Evolutionary conservation across 2,329 filamentous ascomycete genomes (phyloP).

Genomic region (Aspergillus ochraceus): DNA sequence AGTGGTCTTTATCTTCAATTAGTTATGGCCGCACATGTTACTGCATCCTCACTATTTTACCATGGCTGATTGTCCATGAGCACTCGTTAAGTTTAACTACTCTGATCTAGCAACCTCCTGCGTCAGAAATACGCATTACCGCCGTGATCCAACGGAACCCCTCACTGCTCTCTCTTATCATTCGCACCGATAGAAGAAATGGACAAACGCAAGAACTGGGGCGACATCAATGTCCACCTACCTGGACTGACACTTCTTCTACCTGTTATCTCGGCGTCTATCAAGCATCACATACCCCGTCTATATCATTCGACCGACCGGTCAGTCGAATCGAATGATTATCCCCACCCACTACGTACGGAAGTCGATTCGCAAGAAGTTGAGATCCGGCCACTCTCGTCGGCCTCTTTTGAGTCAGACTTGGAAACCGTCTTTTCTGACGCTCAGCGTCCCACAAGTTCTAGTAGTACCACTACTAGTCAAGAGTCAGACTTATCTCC

Average conservation of each 20-base stretch:
- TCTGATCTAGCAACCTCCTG: background rate
- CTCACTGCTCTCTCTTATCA: background rate
- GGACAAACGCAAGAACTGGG: background rate
- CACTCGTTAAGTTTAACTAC: background rate
- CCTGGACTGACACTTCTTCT: constrained; percentile 16
- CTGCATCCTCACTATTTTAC: background rate
- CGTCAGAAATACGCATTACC: background rate
- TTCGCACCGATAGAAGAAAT: constrained; percentile 1
- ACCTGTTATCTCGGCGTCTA: constrained; percentile 26
- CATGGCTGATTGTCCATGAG: background rate
- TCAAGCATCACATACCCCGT: constrained; percentile 29
- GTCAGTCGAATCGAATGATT: background rate
- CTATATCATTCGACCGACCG: constrained; percentile 21
- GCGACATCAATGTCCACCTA: constrained; percentile 21
- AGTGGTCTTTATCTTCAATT: background rate
- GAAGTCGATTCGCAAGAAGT: background rate
- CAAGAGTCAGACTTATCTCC: constrained; percentile 5
- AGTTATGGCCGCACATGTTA: background rate
- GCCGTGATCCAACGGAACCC: background rate
- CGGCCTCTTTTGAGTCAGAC: constrained; percentile 1
- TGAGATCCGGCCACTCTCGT: constrained; percentile 4
- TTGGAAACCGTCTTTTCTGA: constrained; percentile 3
- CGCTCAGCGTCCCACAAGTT: constrained; percentile 12
- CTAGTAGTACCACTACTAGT: constrained; percentile 12
- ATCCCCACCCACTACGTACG: constrained; percentile 1